Base-by-base conservation (phyloP, 2,329 filamentous ascomycete genomes). In the Talaromyces piceae region DNA sequence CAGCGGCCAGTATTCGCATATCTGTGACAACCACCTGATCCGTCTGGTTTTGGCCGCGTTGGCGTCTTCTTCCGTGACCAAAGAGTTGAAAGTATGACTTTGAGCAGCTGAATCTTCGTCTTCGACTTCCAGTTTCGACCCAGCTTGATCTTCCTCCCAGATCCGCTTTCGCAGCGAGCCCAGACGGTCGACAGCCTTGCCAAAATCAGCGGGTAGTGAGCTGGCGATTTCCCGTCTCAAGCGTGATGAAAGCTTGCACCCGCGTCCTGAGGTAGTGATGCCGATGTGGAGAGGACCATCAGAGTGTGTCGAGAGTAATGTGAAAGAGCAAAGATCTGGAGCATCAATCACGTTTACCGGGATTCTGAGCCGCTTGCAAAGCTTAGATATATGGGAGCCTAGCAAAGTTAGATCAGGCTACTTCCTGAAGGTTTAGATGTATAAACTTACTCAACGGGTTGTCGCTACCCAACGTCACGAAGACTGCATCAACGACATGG, bases 1-100 rank as follows among this genome's bases (percentile, higher is more conserved):
- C 23, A 98, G 77, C 1, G 93, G 91, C 93, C 93, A 98, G 71
- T 98, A 98, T 73, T 98, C 93, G 77, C 93, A 98, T 48, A 98
- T 89, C 66, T 98, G 93, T 18, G 87, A 82, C 1, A 98, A 76
- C 93, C 93, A 98, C 52, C 93, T 81, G 76, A 95, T 91, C 47
- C 93, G 80, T 54, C 91, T 78, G 20, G 81, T 90, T 64, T 89
- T 89, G 13, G 83, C 81, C 3, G 84, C 84, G 54, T 87, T 84
- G 1, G 80, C 72, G 61, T 93, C 88, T 41, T 84, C 82, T 44
- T 88, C 84, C 0, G 66, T 81, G 5, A 97, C 79, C 3, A 98
- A 76, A 54, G 80, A 83, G 68, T 98, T 98, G 69, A 98, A 96
- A 0, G 78, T 80, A 1, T 91, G 82, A 13, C 79, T 81, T 68